phyloP scores from a whole-genome alignment of 83 land plant species.

The Diphasiastrum complanatum region DNA sequence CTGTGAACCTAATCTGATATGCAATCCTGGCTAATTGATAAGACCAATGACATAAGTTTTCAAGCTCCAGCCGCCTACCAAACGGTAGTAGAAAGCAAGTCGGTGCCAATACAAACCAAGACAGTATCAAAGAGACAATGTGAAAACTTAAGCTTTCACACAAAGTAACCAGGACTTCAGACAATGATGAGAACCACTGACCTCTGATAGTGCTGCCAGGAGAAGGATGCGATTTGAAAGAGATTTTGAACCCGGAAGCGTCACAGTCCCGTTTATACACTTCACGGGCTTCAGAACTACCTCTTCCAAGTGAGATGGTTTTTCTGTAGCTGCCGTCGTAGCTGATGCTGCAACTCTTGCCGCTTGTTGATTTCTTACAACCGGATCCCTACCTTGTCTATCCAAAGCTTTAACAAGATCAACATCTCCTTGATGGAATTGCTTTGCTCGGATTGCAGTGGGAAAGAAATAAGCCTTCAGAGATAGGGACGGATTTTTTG shows the following conservation, averaged over 20 bases:
- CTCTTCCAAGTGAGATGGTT: conserved; percentile 48
- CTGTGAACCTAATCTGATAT: too few species aligned
- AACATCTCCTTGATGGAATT: too few species aligned
- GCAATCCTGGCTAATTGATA: too few species aligned
- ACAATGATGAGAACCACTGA: conserved; percentile 6
- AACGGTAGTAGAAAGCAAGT: neutral
- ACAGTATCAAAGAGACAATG: neutral
- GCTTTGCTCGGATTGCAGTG: too few species aligned
- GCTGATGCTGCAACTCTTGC: too few species aligned
- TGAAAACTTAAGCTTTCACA: neutral
- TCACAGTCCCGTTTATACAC: conserved; percentile 59
- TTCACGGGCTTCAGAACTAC: conserved; percentile 68
- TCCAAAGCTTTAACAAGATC: too few species aligned
- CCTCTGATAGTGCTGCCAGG: conserved; percentile 89
- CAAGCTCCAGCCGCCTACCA: neutral
- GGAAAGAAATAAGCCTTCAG: too few species aligned
- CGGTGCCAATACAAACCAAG: neutral
- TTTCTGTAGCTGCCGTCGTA: conserved; percentile 49
- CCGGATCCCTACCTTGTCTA: too few species aligned
- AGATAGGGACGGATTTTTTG: too few species aligned
- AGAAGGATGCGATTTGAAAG: conserved; percentile 84
- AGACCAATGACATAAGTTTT: too few species aligned
- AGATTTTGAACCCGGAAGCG: conserved; percentile 87
- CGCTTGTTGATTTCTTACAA: too few species aligned
- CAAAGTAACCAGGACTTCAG: neutral